These are phyloP conservation scores for Paraconiothyrium brasiliense DNA, from an alignment of 2,329 filamentous ascomycete genomes.

Conservation along the genomic window DNA sequence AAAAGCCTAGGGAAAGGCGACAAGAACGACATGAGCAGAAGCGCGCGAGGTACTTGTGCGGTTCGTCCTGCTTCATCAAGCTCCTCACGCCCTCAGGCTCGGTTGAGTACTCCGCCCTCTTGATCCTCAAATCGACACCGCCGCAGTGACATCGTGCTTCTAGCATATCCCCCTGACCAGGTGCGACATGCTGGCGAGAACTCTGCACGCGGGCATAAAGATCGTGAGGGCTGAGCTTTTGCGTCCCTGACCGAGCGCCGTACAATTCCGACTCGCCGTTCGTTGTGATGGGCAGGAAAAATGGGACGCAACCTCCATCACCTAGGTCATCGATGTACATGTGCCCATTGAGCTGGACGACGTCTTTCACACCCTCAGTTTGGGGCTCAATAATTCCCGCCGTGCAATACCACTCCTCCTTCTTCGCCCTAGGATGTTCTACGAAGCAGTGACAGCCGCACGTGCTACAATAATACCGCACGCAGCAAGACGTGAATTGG, in stretches of 20 bases:
- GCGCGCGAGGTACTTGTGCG: slow-evolving; percentile 7
- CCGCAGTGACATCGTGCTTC: slow-evolving; percentile 5
- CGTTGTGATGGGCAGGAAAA: not conserved
- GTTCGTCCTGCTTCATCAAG: not conserved
- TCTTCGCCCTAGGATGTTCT: not conserved
- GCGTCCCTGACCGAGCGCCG: not conserved
- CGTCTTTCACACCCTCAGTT: not conserved
- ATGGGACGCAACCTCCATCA: not conserved
- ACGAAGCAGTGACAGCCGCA: slow-evolving; percentile 11
- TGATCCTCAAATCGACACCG: not conserved
- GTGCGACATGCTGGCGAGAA: not conserved
- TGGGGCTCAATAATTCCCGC: not conserved
- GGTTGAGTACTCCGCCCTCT: not conserved
- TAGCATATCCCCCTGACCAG: not conserved
- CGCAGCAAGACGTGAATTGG: slow-evolving; percentile 6
- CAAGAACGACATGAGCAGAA: slow-evolving; percentile 11
- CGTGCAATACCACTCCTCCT: slow-evolving; percentile 5
- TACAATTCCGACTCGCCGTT: not conserved
- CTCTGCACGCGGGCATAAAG: not conserved
- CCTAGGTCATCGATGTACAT: not conserved
- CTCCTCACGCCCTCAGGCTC: not conserved
- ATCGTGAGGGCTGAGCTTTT: not conserved
- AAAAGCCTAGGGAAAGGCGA: slow-evolving; percentile 4
- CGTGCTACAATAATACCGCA: slow-evolving; percentile 1
- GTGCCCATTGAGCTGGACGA: not conserved